Evolutionary conservation across 768 basidiomycete genomes (phyloP).

Genomic region (Kondoa malvinella): DNA sequence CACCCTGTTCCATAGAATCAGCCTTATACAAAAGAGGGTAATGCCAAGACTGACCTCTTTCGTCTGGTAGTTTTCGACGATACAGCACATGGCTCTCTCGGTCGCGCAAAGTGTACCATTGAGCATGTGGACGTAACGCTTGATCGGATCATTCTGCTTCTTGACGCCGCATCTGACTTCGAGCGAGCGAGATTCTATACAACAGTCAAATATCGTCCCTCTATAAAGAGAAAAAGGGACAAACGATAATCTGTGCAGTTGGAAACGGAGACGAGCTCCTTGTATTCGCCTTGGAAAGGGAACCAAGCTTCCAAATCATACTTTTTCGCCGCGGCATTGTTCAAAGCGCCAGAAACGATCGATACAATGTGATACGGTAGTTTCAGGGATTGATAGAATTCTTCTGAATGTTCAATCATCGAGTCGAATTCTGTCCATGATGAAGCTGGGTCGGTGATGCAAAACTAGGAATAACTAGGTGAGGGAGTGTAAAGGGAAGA

Average conservation of each 20-base stretch:
- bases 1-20: conserved; percentile 43
- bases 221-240: conserved; percentile 29
- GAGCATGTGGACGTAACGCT: conserved; percentile 95
- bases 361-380: conserved; percentile 80
- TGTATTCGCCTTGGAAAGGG: conserved; percentile 89
- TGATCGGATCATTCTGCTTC: conserved; percentile 69
- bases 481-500: neutral
- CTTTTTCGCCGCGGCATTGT: conserved; percentile 92
- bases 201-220: neutral
- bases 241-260: conserved; percentile 99
- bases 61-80: conserved; percentile 98
- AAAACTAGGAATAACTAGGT: conserved; percentile 45
- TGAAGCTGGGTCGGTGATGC: conserved; percentile 80
- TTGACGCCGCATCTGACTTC: conserved; percentile 90
- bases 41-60: conserved; percentile 47
- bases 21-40: neutral
- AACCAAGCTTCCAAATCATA: conserved; percentile 98
- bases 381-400: conserved; percentile 86
- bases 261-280: conserved; percentile 92
- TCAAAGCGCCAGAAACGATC: conserved; percentile 91
- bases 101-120: conserved; percentile 97
- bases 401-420: conserved; percentile 80
- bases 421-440: conserved; percentile 85
- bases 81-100: conserved; percentile 83
- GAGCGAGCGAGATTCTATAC: conserved; percentile 68